Base-by-base conservation (phyloP, 2,329 filamentous ascomycete species). In the Cytospora schulzeri region DNA sequence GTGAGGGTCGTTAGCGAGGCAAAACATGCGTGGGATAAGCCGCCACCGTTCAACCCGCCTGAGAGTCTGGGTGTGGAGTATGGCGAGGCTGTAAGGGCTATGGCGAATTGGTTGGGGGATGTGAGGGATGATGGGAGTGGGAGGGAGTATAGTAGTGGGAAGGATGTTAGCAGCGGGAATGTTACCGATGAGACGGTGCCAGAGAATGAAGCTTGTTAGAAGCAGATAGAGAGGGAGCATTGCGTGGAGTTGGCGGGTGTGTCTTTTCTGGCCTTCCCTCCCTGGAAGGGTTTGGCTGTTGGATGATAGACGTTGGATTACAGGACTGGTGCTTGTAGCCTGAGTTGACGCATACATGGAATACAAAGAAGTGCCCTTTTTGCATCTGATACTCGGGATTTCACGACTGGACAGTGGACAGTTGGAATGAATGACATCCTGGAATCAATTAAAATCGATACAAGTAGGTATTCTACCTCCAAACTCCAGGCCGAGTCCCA, bases 11-110 rank as follows among this genome's bases (percentile, higher is more conserved):
- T 90, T 2, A 76, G 79, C 4, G 84, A 80, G 2, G 86, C 87
- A 26, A 80, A 82, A 31, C 88, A 90, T 71, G 87, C 82, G 0
- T 90, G 88, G 82, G 88, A 90, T 70, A 90, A 90, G 75, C 83
- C 83, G 31, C 86, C 59, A 48, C 57, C 64, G 29, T 63, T 66
- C 24, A 56, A 26, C 14, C 63, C 66, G 56, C 63, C 60, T 1
- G 60, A 58, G 28, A 63, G 45, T 17, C 41, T 66, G 9, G 60
- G 60, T 2, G 38, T 54, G 3, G 66, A 67, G 57, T 67, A 67
- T 19, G 66, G 48, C 12, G 63, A 66, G 60, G 66, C 66, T 28
- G 63, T 67, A n/a, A 33, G 60, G 50, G 63, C 45, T 3, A 61
- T 67, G 51, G 54, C 63, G 2, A 61, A 29, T 3, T 67, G 66